Conservation (phyloP, 768 basidiomycete species). For the Panellus pusillus region DNA sequence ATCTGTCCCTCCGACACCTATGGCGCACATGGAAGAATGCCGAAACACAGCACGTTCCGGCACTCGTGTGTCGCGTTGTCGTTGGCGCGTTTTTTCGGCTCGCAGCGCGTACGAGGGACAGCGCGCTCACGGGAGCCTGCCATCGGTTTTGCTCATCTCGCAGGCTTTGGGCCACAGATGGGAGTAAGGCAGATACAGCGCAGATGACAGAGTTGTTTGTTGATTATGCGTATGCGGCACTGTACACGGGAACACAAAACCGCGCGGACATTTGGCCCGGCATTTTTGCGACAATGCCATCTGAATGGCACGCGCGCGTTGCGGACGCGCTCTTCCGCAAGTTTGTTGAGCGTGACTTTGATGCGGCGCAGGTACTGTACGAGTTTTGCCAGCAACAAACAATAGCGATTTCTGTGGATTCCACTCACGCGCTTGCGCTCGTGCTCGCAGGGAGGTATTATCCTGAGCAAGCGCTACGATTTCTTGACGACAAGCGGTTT, state of each 20-base stretch:
- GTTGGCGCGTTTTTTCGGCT: slow-evolving; percentile 47
- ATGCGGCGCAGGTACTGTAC: slow-evolving; percentile 35
- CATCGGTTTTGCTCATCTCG: slow-evolving; percentile 30
- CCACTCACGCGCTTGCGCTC: slow-evolving; percentile 32
- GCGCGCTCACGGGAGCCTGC: slow-evolving; percentile 36
- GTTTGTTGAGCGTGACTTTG: slow-evolving; percentile 30
- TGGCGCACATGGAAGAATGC: slow-evolving; percentile 42
- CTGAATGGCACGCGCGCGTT: slow-evolving; percentile 31
- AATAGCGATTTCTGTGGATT: slow-evolving; percentile 24
- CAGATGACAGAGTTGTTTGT: slow-evolving; percentile 35
- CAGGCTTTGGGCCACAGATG: slow-evolving; percentile 27
- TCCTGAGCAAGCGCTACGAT: slow-evolving; percentile 30
- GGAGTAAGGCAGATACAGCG: slow-evolving; percentile 19
- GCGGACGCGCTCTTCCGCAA: slow-evolving; percentile 24
- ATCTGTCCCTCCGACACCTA: slow-evolving; percentile 29
- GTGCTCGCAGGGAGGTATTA: slow-evolving; percentile 30
- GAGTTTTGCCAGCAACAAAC: slow-evolving; percentile 26
- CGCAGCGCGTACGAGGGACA: slow-evolving; percentile 39
- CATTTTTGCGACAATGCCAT: slow-evolving; percentile 34
- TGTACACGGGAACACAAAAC: slow-evolving; percentile 25
- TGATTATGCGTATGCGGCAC: slow-evolving; percentile 30
- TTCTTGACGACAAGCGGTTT: slow-evolving; percentile 35
- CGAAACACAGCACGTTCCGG: slow-evolving; percentile 16
- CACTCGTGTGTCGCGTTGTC: slow-evolving; percentile 37
- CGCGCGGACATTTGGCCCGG: slow-evolving; percentile 26